Evolutionary conservation across 768 basidiomycete genomes (phyloP).

Genomic region (Termitomyces sp.): DNA sequence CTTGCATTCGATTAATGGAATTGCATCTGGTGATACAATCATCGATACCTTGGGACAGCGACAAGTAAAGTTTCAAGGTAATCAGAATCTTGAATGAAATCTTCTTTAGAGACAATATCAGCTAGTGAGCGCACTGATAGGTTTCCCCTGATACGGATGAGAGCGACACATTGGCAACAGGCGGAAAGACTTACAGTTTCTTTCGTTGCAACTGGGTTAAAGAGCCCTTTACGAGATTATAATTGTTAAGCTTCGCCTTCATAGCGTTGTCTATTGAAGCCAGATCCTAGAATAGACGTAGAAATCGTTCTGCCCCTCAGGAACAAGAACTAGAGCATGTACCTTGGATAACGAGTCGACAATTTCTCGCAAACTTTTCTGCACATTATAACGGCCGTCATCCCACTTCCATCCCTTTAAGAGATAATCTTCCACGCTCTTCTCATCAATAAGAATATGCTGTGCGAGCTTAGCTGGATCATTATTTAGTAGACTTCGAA

Average conservation of each 20-base stretch:
- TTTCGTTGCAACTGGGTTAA: slow-evolving; percentile 91
- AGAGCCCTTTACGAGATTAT: slow-evolving; percentile 92
- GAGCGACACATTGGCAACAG: slow-evolving; percentile 2
- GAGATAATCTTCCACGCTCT: slow-evolving; percentile 72
- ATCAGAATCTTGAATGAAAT: slow-evolving; percentile 87
- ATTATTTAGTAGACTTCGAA: slow-evolving; percentile 87
- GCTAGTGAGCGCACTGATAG: slow-evolving; percentile 85
- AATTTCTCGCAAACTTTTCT: slow-evolving; percentile 78
- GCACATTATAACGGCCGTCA: slow-evolving; percentile 81
- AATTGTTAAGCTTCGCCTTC: slow-evolving; percentile 86
- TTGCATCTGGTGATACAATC: slow-evolving; percentile 8
- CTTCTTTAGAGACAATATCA: slow-evolving; percentile 76
- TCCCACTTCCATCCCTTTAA: slow-evolving; percentile 91
- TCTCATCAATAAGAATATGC: slow-evolving; percentile 78
- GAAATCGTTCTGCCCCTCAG: slow-evolving; percentile 1
- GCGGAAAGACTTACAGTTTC: slow-evolving; percentile 57
- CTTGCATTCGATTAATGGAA: slow-evolving; percentile 37
- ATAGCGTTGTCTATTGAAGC: slow-evolving; percentile 89
- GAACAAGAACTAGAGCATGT: slow-evolving; percentile 13
- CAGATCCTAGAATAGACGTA: slow-evolving; percentile 66
- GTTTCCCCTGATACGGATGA: slow-evolving; percentile 62
- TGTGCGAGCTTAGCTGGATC: slow-evolving; percentile 71
- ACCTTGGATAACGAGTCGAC: slow-evolving; percentile 86
- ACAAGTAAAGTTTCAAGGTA: slow-evolving; percentile 91
- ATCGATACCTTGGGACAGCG: slow-evolving; percentile 84